Evolutionary conservation across 306 rosid species (phyloP), one percentile per base, ranked within the genome.

Genomic region (Casuarina glauca): DNA sequence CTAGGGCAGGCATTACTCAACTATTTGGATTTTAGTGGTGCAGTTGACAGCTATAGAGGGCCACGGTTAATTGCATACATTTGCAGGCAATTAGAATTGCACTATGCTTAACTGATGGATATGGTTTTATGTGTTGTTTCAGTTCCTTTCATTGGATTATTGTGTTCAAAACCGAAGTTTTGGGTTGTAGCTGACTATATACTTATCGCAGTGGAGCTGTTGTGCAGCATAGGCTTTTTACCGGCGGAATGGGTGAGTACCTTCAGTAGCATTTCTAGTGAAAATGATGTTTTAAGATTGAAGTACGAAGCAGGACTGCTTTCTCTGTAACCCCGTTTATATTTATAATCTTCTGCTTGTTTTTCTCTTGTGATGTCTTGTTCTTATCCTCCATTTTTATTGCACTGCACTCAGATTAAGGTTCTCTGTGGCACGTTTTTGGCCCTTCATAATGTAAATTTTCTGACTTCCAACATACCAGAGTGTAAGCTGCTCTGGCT

Each of bases 171-270:
- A 64, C 32, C 16, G 48, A 64, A 76, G 61, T 53, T 78, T 7
- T 77, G 76, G 76, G 66, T 76, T 48, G 80, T 76, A 71, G 53
- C 69, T 0, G 35, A 11, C 49, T 6, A 11, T 39, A 16, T n/a
- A 7, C 17, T 8, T 15, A 36, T 15, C 86, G 76, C 91, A 92
- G 98, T 88, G 98, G 97, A 85, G 98, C 96, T 2, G 49, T 88
- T 55, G 97, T 91, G 45, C 98, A 94, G 77, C 98, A 97, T 61
- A 86, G 98, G 78, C 67, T 95, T 70, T 70, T 88, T 91, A 85
- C 83, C 90, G 98, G 69, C 92, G 98, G 98, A 94, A 94, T 19
- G 91, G 82, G 98, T 92, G 70, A 86, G 97, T 81, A 60, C 73
- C 32, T 17, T 41, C 46, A 3, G 32, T 66, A 3, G 49, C 49